A percentile compares a stretch with the other conserved stretches of the same genome.
phyloP scores from a whole-genome alignment of 1,284 basidiomycete species.

The Hypsizygus ulmarius region DNA sequence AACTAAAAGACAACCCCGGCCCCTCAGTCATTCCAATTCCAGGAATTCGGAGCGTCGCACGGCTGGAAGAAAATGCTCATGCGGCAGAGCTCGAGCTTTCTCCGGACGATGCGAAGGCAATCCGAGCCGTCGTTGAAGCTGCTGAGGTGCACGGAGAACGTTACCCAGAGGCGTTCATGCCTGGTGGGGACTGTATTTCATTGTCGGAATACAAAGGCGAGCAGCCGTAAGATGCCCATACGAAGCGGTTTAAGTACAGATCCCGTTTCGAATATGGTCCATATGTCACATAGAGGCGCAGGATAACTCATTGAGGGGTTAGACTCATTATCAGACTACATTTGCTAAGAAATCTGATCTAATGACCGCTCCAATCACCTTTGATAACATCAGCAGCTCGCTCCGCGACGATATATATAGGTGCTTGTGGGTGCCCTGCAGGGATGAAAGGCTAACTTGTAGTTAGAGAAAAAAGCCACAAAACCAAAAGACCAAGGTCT shows the following conservation, averaged over 20 bases:
- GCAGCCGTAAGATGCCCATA: neutral
- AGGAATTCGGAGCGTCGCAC: conserved; percentile 18
- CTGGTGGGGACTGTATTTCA: conserved; percentile 17
- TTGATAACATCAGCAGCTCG: conserved; percentile 15
- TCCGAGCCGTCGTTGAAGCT: conserved; percentile 25
- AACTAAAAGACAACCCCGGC: neutral
- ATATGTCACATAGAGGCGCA: too few relatives aligned
- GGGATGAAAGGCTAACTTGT: conserved; percentile 12
- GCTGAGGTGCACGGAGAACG: conserved; percentile 25
- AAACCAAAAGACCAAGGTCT: neutral
- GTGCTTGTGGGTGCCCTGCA: conserved; percentile 13
- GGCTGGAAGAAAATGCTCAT: conserved; percentile 33
- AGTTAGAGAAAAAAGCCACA: too few relatives aligned
- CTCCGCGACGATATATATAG: conserved; percentile 16
- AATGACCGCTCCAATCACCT: neutral
- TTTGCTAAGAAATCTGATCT: too few relatives aligned
- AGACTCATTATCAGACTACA: too few relatives aligned
- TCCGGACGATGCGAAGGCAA: conserved; percentile 28
- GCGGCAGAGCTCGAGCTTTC: conserved; percentile 26
- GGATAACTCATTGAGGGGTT: too few relatives aligned
- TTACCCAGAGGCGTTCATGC: conserved; percentile 11
- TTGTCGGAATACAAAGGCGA: conserved; percentile 24
- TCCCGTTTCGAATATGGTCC: too few relatives aligned
- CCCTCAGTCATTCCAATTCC: conserved; percentile 26
- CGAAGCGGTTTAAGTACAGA: too few relatives aligned